A percentile compares a stretch with the other conserved stretches of the same genome.
These are phyloP conservation scores for Neurospora sublineolata DNA, from an alignment of 495 filamentous ascomycete genomes.

Conservation along the genomic window DNA sequence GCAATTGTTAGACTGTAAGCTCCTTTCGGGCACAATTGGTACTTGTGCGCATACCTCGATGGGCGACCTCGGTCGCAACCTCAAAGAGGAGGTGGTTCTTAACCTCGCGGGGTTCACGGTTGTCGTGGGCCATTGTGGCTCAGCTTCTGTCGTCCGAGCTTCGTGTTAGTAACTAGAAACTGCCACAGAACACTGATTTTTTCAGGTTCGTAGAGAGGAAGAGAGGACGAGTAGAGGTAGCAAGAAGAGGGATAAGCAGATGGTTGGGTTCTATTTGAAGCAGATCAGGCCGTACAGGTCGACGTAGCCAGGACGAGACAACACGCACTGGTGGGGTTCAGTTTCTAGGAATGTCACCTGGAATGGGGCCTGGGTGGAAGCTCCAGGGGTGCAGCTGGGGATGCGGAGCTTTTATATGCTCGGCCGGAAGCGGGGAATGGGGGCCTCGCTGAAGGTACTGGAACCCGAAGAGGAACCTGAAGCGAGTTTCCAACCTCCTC, in stretches of 20 bases:
- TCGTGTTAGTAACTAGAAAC: not conserved
- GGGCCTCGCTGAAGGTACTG: not conserved
- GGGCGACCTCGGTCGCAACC: conserved; percentile 91
- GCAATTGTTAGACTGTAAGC: conserved; percentile 5
- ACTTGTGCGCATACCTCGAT: conserved; percentile 54
- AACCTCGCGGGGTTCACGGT: conserved; percentile 33
- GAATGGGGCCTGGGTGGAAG: not conserved
- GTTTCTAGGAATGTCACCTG: not conserved
- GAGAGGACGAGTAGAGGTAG: not conserved
- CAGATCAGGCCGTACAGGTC: not conserved
- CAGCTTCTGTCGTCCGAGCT: not conserved
- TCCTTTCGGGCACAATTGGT: not conserved
- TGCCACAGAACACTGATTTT: not conserved
- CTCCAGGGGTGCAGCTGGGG: not conserved
- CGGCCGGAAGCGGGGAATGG: not conserved
- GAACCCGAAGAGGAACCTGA: not conserved
- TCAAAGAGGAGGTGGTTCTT: conserved; percentile 66
- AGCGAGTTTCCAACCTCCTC: not conserved
- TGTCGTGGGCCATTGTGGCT: conserved; percentile 21
- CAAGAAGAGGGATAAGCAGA: not conserved
- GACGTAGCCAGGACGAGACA: not conserved
- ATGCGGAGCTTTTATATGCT: not conserved
- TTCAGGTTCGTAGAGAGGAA: not conserved
- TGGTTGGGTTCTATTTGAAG: not conserved
- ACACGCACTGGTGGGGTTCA: not conserved